Evolutionary conservation across 2,329 filamentous ascomycete genomes (phyloP).

Genomic region (Diaporthe citri): DNA sequence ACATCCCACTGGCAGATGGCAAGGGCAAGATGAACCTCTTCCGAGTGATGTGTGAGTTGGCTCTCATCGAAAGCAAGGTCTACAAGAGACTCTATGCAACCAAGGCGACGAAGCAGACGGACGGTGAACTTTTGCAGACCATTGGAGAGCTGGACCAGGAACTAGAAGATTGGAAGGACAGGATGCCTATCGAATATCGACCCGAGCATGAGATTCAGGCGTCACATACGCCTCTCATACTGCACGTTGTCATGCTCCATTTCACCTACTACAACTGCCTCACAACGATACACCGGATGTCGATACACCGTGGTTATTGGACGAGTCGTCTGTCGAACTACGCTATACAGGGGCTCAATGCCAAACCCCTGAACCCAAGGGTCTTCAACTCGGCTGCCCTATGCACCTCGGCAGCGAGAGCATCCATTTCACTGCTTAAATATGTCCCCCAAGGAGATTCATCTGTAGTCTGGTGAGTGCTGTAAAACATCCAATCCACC

Average conservation of each 20-base stretch:
- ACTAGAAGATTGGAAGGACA: slow-evolving; percentile 95
- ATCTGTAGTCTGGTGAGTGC: slow-evolving; percentile 88
- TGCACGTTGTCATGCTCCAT: slow-evolving; percentile 94
- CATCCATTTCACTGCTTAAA: slow-evolving; percentile 93
- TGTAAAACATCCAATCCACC: not conserved
- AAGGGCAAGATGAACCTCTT: slow-evolving; percentile 97
- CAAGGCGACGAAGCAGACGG: slow-evolving; percentile 89
- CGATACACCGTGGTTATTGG: slow-evolving; percentile 98
- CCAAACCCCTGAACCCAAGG: slow-evolving; percentile 88
- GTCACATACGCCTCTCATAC: slow-evolving; percentile 89
- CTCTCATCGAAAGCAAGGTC: slow-evolving; percentile 91
- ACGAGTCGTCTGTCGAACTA: slow-evolving; percentile 95
- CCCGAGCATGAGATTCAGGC: slow-evolving; percentile 97
- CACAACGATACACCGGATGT: slow-evolving; percentile 98
- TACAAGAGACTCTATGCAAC: slow-evolving; percentile 95
- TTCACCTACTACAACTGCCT: slow-evolving; percentile 98
- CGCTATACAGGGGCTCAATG: slow-evolving; percentile 93
- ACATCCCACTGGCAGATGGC: slow-evolving; percentile 89
- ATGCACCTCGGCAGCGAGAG: slow-evolving; percentile 91
- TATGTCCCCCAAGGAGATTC: slow-evolving; percentile 97
- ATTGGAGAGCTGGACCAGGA: slow-evolving; percentile 94
- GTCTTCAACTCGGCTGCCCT: slow-evolving; percentile 94
- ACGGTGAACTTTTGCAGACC: slow-evolving; percentile 92
- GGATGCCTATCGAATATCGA: slow-evolving; percentile 94
- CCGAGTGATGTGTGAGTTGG: slow-evolving; percentile 90